Evolutionary conservation across 2,329 filamentous ascomycete genomes (phyloP).

Genomic region (Alternaria ventricosa): DNA sequence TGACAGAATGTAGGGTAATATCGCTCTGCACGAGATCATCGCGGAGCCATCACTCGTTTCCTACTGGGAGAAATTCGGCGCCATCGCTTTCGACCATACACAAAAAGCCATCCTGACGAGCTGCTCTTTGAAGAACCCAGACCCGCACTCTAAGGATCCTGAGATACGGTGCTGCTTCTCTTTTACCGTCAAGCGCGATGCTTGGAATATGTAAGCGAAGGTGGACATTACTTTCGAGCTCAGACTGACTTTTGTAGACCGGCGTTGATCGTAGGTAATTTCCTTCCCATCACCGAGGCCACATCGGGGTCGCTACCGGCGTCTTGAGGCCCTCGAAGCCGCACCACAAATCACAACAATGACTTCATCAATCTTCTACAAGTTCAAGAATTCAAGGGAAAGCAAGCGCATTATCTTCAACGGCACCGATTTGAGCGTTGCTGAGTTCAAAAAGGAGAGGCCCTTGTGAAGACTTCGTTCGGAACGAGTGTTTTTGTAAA

Average conservation of each 20-base stretch:
- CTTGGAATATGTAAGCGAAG: conserved; percentile 86
- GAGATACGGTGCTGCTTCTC: conserved; percentile 95
- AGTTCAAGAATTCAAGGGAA: conserved; percentile 99
- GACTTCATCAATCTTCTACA: conserved; percentile 98
- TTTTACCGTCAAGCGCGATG: conserved; percentile 93
- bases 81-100: conserved; percentile 91
- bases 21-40: conserved; percentile 93
- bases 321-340: conserved; percentile 6
- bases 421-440: conserved; percentile 96
- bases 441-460: conserved; percentile 97
- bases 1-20: conserved; percentile 73
- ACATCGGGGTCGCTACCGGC: conserved; percentile 29
- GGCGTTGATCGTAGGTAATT: conserved; percentile 94
- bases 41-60: conserved; percentile 93
- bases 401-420: conserved; percentile 94
- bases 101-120: conserved; percentile 96
- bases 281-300: conserved; percentile 78
- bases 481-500: background rate
- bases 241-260: conserved; percentile 62
- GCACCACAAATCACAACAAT: conserved; percentile 56
- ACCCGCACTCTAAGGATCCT: conserved; percentile 67
- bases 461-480: background rate
- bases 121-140: conserved; percentile 82
- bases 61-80: conserved; percentile 99
- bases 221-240: background rate